These are phyloP conservation scores for Spiraea crenata DNA, from an alignment of 331 rosid genomes.

Conservation along the genomic window DNA sequence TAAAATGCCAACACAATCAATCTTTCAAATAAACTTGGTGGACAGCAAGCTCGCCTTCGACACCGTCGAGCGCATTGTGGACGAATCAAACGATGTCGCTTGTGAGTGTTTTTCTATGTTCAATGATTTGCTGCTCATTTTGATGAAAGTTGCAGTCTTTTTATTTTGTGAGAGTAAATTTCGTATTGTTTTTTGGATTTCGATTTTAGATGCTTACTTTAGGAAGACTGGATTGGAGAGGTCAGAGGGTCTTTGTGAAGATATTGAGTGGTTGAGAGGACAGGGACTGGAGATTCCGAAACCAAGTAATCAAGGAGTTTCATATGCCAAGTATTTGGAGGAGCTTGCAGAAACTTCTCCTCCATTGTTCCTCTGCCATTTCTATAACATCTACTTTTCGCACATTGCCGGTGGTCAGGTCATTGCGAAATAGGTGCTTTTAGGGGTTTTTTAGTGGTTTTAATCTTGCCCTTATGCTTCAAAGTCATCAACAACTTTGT, in stretches of 20 bases:
- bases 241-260: conserved; percentile 54
- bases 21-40: no score
- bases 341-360: conserved; percentile 58
- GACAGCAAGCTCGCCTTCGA: conserved; percentile 65
- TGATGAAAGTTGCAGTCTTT: background rate
- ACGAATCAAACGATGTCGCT: conserved; percentile 67
- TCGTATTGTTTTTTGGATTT: conserved; percentile 7
- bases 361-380: conserved; percentile 80
- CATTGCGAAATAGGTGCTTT: conserved; percentile 59
- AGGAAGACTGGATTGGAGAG: conserved; percentile 87
- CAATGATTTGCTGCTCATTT: background rate
- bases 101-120: conserved; percentile 40
- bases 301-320: conserved; percentile 58
- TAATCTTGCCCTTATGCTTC: conserved; percentile 1
- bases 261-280: conserved; percentile 63
- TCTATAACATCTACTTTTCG: conserved; percentile 77
- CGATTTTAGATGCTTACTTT: conserved; percentile 59
- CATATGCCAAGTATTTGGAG: conserved; percentile 73
- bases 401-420: conserved; percentile 86
- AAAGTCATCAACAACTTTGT: background rate
- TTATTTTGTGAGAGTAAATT: background rate
- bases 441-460: background rate
- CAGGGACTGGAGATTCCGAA: conserved; percentile 54
- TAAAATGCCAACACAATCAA: no score
- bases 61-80: conserved; percentile 72